phyloP scores from a whole-genome alignment of 768 basidiomycete genomes.

The Boletus barrowsii region DNA sequence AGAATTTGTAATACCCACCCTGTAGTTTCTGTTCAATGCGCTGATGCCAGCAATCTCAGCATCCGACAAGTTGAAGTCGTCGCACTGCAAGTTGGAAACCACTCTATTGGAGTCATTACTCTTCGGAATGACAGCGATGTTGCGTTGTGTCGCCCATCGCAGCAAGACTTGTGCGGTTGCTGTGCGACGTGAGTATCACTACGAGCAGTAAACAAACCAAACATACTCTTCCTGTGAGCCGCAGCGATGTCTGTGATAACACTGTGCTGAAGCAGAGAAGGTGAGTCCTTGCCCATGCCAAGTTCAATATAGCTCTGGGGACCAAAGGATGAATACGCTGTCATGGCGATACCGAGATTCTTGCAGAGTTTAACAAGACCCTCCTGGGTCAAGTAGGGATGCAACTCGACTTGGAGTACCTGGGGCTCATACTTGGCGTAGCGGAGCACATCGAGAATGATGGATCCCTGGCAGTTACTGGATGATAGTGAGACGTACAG shows the following conservation, averaged over 20 bases:
- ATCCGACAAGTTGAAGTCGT: constrained; percentile 49
- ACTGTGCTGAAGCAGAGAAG: constrained; percentile 54
- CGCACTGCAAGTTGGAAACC: constrained; percentile 44
- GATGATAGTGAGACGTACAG: background rate
- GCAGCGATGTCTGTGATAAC: constrained; percentile 43
- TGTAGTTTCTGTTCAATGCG: constrained; percentile 56
- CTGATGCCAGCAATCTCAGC: constrained; percentile 57
- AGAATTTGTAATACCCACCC: constrained; percentile 42
- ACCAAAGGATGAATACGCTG: constrained; percentile 57
- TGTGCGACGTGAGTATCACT: constrained; percentile 6
- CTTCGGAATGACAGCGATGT: constrained; percentile 76
- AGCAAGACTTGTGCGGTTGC: constrained; percentile 65
- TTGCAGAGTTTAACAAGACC: constrained; percentile 43
- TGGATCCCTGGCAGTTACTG: constrained; percentile 71
- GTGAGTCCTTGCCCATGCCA: constrained; percentile 48
- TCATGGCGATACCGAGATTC: constrained; percentile 46
- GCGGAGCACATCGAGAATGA: constrained; percentile 73
- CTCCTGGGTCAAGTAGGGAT: constrained; percentile 54
- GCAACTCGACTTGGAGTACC: constrained; percentile 59
- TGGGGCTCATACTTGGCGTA: constrained; percentile 67
- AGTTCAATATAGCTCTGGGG: constrained; percentile 64
- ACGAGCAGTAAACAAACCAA: background rate
- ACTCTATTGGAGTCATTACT: constrained; percentile 43
- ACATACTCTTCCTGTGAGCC: constrained; percentile 52
- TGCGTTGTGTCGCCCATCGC: constrained; percentile 76